Percentiles rank a stretch among this genome's conserved stretches.
Evolutionary conservation across 768 basidiomycete species (phyloP).

Genomic region (Pleurotus tuoliensis): DNA sequence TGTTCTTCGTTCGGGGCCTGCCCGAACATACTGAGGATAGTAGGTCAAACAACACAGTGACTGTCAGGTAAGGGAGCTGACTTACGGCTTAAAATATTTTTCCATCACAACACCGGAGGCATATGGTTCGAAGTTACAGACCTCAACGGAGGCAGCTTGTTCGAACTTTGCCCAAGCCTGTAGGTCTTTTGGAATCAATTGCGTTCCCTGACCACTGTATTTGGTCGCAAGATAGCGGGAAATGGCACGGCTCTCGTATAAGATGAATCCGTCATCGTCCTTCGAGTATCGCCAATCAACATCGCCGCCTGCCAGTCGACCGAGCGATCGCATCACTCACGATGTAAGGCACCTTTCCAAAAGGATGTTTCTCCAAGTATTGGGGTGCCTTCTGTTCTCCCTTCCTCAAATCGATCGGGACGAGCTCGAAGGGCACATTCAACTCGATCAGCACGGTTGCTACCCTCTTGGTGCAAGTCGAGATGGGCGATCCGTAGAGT

Average conservation of each 20-base stretch:
- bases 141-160: conserved; percentile 50
- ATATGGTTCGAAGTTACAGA: conserved; percentile 47
- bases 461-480: conserved; percentile 51
- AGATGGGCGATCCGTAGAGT: conserved; percentile 31
- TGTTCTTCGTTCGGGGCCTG: conserved; percentile 25
- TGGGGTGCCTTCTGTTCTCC: conserved; percentile 43
- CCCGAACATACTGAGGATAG: conserved; percentile 14
- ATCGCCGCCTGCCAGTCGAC: too few species aligned
- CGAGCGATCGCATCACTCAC: conserved; percentile 21
- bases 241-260: conserved; percentile 68
- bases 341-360: conserved; percentile 59
- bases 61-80: background rate
- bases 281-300: conserved; percentile 10
- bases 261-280: conserved; percentile 59
- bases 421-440: conserved; percentile 49
- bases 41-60: background rate
- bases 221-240: conserved; percentile 55
- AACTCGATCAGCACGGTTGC: conserved; percentile 51
- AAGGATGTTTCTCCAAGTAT: conserved; percentile 52
- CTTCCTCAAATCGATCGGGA: conserved; percentile 37
- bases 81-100: conserved; percentile 48
- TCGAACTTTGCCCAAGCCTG: conserved; percentile 43
- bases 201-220: conserved; percentile 45
- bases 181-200: conserved; percentile 41
- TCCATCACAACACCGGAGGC: conserved; percentile 41